Percentiles rank a stretch among this genome's conserved stretches.
These are phyloP conservation scores for Picocystis salinarum DNA, from an alignment of 139 green algal genomes.

Conservation along the genomic window DNA sequence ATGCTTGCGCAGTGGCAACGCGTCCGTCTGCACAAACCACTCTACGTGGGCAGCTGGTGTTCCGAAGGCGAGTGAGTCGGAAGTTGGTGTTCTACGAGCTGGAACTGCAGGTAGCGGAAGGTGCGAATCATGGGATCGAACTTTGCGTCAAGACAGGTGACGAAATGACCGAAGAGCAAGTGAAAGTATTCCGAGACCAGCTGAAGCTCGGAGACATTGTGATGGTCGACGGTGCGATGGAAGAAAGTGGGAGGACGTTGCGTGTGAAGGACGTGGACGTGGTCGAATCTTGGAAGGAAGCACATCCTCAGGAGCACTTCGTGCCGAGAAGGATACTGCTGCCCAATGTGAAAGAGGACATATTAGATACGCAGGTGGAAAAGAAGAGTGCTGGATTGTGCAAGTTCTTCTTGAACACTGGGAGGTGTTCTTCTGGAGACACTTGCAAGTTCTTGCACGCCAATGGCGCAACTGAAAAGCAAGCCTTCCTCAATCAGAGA, in stretches of 20 bases:
- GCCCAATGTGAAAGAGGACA: not conserved
- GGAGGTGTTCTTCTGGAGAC: not conserved
- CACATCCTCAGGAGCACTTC: not conserved
- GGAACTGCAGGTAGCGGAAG: not conserved
- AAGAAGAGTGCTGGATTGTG: not conserved
- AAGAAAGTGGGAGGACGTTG: not conserved
- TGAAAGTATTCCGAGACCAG: not conserved
- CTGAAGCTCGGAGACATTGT: not conserved
- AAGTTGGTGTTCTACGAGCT: not conserved
- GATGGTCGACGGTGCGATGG: not conserved
- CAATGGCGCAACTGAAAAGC: not conserved
- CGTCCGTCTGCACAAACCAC: no score
- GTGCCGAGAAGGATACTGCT: not conserved
- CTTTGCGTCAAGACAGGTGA: not conserved
- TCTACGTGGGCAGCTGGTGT: slow-evolving; percentile 1
- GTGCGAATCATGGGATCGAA: no score
- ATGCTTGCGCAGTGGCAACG: no score
- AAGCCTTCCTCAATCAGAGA: not conserved
- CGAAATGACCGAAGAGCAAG: not conserved
- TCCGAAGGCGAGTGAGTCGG: not conserved
- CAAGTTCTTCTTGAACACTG: not conserved
- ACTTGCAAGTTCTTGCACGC: not conserved
- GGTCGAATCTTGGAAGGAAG: not conserved
- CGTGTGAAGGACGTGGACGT: not conserved
- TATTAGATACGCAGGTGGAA: not conserved